Evolutionary conservation across 768 basidiomycete species (phyloP), one percentile per base, ranked within the genome.

Genomic region (Suillus subalutaceus): DNA sequence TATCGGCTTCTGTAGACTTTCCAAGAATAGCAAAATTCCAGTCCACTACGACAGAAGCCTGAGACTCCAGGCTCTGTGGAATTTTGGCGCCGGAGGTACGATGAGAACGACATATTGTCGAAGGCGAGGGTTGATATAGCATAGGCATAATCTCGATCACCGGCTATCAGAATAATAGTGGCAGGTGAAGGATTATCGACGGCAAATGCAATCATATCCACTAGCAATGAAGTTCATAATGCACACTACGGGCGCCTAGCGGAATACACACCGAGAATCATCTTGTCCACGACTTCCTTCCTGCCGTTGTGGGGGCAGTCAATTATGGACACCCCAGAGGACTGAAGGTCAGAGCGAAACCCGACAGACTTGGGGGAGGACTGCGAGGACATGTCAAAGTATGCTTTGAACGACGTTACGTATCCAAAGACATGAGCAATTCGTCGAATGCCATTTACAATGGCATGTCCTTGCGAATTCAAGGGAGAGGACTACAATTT

Each of bases 181-280:
- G 83, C 71, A 65, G 84, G 83, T 3, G 82, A 65, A 4, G 82
- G 77, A 68, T 85, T 83, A 76, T 91, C 90, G 70, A 88, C 83
- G n/a, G 86, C 89, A 72, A 86, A 84, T 8, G 85, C 80, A 65
- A 91, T 76, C 82, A 91, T 86, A 70, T 91, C 90, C 57, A 88
- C 90, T 90, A 72, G 10, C 26, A 53, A 44, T 52, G 13, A 40
- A 48, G 48, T 46, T 68, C 30, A 67, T 65, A 55, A 50, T 43
- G 30, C 18, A 60, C 55, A 26, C 50, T 38, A 63, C 32, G 66
- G 20, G 35, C 32, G 60, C 32, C 30, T 18, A 59, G 57, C 61
- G 53, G 43, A 12, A 20, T 50, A 67, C 78, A 56, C 65, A 81
- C 83, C 74, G 40, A 86, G 75, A 70, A 84, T 79, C 80, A 82